A percentile compares a stretch with the other conserved stretches of the same genome.
phyloP scores from a whole-genome alignment of 2,329 filamentous ascomycete species.

The Truncatella angustata region DNA sequence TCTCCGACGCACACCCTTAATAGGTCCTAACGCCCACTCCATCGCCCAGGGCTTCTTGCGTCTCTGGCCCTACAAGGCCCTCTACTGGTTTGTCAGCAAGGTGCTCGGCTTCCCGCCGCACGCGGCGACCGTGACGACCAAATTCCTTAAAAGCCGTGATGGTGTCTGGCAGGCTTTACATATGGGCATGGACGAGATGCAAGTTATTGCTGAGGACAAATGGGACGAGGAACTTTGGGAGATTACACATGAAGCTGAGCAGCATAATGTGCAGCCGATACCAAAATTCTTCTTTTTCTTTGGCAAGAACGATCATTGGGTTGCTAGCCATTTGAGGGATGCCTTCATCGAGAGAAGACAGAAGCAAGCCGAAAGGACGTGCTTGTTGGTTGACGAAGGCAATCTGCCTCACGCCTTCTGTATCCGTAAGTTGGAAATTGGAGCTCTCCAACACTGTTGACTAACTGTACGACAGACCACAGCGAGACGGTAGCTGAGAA shows the following conservation, averaged over 20 bases:
- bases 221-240: conserved; percentile 63
- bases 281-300: conserved; percentile 61
- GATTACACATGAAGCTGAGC: conserved; percentile 29
- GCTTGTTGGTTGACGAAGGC: conserved; percentile 53
- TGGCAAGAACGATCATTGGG: conserved; percentile 61
- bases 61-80: conserved; percentile 35
- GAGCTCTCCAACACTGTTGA: no score
- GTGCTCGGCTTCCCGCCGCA: conserved; percentile 47
- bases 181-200: conserved; percentile 59
- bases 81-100: conserved; percentile 41
- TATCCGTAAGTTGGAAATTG: conserved; percentile 38
- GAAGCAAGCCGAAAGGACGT: conserved; percentile 37
- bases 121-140: conserved; percentile 48
- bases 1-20: conserved; percentile 39
- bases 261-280: conserved; percentile 12
- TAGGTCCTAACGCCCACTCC: conserved; percentile 39
- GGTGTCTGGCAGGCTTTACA: conserved; percentile 60
- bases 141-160: conserved; percentile 54
- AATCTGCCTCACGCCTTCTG: conserved; percentile 62
- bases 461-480: conserved; percentile 32
- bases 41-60: conserved; percentile 40
- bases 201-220: conserved; percentile 53
- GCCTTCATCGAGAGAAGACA: conserved; percentile 46
- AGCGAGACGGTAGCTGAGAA: conserved; percentile 49
- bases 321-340: conserved; percentile 54